Evolutionary conservation across 139 green algal species (phyloP), one percentile per base, ranked within the genome.

Genomic region (Monoraphidium neglectum): DNA sequence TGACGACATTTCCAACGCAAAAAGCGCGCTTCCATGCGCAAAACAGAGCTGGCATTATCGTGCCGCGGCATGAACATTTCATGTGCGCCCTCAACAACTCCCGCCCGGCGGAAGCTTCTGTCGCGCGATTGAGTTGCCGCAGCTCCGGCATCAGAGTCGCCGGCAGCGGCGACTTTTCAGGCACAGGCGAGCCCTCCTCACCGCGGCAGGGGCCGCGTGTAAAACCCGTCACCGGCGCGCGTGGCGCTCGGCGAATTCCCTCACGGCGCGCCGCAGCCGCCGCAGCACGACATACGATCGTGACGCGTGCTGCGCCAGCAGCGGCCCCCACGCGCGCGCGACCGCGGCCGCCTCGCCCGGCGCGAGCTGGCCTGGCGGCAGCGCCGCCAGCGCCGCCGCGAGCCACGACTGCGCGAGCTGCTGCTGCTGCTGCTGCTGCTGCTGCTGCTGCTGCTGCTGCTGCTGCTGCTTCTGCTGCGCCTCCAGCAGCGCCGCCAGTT

Each of bases 181-280:
- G n/a, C n/a, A n/a, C n/a, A n/a, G n/a, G n/a, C n/a, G n/a, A n/a
- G n/a, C n/a, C n/a, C n/a, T n/a, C n/a, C n/a, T n/a, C n/a, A n/a
- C n/a, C n/a, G n/a, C n/a, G n/a, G n/a, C n/a, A n/a, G n/a, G n/a
- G n/a, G n/a, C n/a, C n/a, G n/a, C n/a, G n/a, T n/a, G n/a, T n/a
- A n/a, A n/a, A n/a, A n/a, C n/a, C 71, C 30, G 53, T 47, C 28
- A 4, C 24, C 15, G 54, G 15, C 68, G 61, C 59, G 77, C 33
- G 38, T 74, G 37, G 5, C 23, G 36, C 51, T 84, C 79, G 21
- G 68, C 79, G 43, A 84, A 78, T 35, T 78, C 73, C 2, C 79
- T 57, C 49, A 84, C 59, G 35, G 64, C 49, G 0, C 67, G 77
- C 60, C 63, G 61, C 36, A 54, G 59, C 32, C 40, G 35, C 54